A percentile compares a stretch with the other conserved stretches of the same genome.
Evolutionary conservation across 1,139 yeast species (phyloP).

Genomic region (Pichia sp.): DNA sequence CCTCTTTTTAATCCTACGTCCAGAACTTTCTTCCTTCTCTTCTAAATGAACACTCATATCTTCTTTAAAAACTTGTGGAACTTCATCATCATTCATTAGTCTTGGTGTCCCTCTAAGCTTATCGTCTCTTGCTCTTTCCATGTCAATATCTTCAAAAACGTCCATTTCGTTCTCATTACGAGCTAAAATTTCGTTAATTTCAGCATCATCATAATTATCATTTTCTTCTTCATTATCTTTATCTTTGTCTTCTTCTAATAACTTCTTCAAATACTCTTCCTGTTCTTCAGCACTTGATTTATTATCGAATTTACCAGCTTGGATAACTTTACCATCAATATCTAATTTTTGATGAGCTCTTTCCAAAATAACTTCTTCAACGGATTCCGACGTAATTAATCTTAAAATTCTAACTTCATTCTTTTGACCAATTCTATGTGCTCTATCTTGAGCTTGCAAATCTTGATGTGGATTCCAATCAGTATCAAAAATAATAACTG

Average conservation of each 20-base stretch:
- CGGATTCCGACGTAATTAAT: conserved; percentile 74
- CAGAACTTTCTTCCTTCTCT: conserved; percentile 42
- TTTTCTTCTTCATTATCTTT: conserved; percentile 43
- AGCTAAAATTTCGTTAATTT: conserved; percentile 65
- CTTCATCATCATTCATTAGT: conserved; percentile 52
- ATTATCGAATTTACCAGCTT: conserved; percentile 81
- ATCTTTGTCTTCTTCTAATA: conserved; percentile 66
- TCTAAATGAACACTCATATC: conserved; percentile 55
- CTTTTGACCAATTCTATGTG: conserved; percentile 86
- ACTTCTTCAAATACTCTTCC: conserved; percentile 64
- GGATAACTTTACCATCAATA: conserved; percentile 83
- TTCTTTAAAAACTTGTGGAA: conserved; percentile 62
- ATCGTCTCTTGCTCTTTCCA: conserved; percentile 40
- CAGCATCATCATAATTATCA: conserved; percentile 64
- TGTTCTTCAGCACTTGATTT: conserved; percentile 80
- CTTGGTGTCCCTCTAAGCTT: conserved; percentile 32
- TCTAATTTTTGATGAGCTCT: conserved; percentile 78
- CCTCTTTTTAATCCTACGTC: conserved; percentile 60
- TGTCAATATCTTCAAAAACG: conserved; percentile 51
- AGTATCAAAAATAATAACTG: conserved; percentile 79
- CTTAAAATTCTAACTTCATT: conserved; percentile 77
- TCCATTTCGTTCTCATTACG: conserved; percentile 56
- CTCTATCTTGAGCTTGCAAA: conserved; percentile 87
- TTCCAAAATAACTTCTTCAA: conserved; percentile 76
- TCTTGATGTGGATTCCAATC: conserved; percentile 95